Evolutionary conservation across 805 yeast genomes (phyloP).

Genomic region (Allodekkera sacchari): DNA sequence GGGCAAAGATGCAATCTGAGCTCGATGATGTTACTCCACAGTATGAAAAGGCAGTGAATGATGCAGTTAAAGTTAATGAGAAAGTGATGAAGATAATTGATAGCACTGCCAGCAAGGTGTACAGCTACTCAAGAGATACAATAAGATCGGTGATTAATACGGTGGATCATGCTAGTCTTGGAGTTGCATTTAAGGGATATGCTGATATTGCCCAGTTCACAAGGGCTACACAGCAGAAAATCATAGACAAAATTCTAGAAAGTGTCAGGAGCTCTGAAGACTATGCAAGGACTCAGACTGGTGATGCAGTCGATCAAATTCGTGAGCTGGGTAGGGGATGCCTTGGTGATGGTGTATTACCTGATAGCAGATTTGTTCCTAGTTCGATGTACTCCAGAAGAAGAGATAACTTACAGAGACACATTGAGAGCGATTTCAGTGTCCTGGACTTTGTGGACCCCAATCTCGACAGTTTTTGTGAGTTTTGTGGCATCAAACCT

Average conservation of each 20-base stretch:
- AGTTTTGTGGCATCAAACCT: conserved; percentile 24
- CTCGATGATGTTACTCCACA: conserved; percentile 55
- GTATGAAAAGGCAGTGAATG: conserved; percentile 43
- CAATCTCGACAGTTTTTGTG: conserved; percentile 48
- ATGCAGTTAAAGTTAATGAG: conserved; percentile 49
- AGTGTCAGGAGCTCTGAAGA: conserved; percentile 61
- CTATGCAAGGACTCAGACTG: conserved; percentile 56
- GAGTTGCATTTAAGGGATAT: conserved; percentile 52
- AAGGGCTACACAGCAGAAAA: conserved; percentile 52
- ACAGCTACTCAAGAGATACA: conserved; percentile 48
- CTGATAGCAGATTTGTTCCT: conserved; percentile 56
- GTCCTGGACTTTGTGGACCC: conserved; percentile 77
- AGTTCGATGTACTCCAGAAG: conserved; percentile 77
- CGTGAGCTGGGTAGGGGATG: conserved; percentile 51
- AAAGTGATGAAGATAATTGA: conserved; percentile 60
- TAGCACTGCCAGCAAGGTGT: conserved; percentile 44
- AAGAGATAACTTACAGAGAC: conserved; percentile 52
- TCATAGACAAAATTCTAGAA: conserved; percentile 56
- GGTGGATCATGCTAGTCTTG: conserved; percentile 33
- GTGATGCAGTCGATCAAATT: conserved; percentile 52
- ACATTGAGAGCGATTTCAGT: conserved; percentile 52
- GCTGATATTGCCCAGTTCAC: conserved; percentile 65
- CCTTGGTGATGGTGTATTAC: conserved; percentile 50
- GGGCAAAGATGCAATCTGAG: conserved; percentile 36
- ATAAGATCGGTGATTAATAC: conserved; percentile 46